Base-by-base conservation (phyloP, 441 rosid genomes). In the Pelargonium citronellum region DNA sequence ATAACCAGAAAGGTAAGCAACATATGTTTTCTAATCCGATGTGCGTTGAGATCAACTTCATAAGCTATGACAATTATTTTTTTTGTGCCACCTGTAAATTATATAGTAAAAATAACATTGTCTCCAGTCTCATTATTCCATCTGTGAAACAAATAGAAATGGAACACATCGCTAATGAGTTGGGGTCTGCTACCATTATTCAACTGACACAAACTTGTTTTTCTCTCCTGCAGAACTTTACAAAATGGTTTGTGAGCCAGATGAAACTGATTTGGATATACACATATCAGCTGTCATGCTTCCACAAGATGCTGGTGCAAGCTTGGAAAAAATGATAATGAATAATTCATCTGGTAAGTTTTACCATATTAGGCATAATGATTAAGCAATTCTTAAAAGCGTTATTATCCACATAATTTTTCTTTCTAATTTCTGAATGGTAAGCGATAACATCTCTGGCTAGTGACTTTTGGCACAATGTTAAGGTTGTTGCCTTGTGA, bases 221-320 rank as follows among this genome's bases (percentile, higher is more conserved):
- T 73, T 15, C 73, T 64, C 65, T 41, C 27, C 12, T 73, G 71
- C 85, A 95, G 98, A 90, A 73, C 95, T 95, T 66, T 95, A 92
- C 83, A 95, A 95, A 86, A 95, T 95, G 99, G 97, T 95, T 41
- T 95, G 99, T 76, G 99, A 95, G 60, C 98, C 97, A 4, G 90
- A 92, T 76, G 99, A 95, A 86, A 92, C 97, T 46, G 93, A 92
- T 79, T 80, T 91, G 71, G 89, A 92, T 79, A 95, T 95, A 73
- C 64, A 80, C 22, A 92, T 95, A 77, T 96, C 99, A 55, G 84
- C 97, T 9, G 89, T 95, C 77, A 85, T 95, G 87, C 98, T 95
- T 27, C 99, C 98, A 27, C 93, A 87, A 70, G 99, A 95, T 80
- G 99, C 98, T 75, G 98, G 99, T 75, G 71, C 86, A 71, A 83